Conservation (phyloP, 345 rosid genomes). For the Aegle marmelos region DNA sequence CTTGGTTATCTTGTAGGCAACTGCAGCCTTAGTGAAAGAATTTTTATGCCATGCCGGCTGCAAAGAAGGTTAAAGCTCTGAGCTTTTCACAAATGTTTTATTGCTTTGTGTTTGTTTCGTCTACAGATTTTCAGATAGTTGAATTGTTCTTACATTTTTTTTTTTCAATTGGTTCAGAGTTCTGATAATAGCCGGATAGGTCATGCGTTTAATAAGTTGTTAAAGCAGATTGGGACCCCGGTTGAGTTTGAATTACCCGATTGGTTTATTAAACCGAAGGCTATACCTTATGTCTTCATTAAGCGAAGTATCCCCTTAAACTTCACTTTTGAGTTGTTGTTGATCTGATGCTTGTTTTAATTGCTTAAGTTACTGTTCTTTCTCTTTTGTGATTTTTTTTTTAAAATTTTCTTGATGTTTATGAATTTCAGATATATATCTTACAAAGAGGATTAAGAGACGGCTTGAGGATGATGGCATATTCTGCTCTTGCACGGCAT, state of each 20-base stretch:
- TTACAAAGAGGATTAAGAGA: slow-evolving; percentile 70
- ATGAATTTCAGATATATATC: slow-evolving; percentile 68
- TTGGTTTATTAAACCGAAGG: slow-evolving; percentile 67
- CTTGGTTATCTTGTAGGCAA: not conserved
- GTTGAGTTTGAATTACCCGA: slow-evolving; percentile 88
- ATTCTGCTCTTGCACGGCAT: slow-evolving; percentile 79
- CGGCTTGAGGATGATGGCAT: slow-evolving; percentile 92
- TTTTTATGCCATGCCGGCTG: slow-evolving; percentile 25
- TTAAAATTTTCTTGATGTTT: slow-evolving; percentile 33
- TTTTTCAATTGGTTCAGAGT: slow-evolving; percentile 33
- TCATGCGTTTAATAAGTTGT: slow-evolving; percentile 56
- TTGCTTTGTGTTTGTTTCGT: not conserved
- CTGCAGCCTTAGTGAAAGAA: not conserved
- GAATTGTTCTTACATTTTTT: not conserved
- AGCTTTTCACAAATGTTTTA: not conserved
- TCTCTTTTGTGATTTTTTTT: not conserved
- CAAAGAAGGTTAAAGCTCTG: slow-evolving; percentile 23
- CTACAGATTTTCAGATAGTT: not conserved
- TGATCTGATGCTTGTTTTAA: not conserved
- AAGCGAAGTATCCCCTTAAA: slow-evolving; percentile 80
- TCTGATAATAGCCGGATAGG: slow-evolving; percentile 39
- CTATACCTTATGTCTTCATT: slow-evolving; percentile 59
- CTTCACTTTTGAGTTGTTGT: slow-evolving; percentile 1
- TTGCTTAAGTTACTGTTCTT: not conserved
- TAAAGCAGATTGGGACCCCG: slow-evolving; percentile 56